A percentile compares a stretch with the other conserved stretches of the same genome.
phyloP scores from a whole-genome alignment of 768 basidiomycete species.

The Agrocybe chaxingu region DNA sequence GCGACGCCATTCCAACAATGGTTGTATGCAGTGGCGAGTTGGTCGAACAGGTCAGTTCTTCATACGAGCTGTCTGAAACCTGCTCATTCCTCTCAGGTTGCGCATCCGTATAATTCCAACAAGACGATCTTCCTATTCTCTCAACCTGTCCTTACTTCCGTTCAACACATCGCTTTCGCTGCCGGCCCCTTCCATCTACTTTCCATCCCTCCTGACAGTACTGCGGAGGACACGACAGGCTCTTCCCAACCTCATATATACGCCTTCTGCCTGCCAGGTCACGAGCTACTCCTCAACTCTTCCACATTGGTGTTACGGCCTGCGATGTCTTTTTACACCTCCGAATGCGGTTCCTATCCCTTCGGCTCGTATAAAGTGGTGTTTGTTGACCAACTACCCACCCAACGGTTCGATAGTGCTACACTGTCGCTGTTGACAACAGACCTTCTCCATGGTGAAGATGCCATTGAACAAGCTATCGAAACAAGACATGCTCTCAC shows the following conservation, averaged over 20 bases:
- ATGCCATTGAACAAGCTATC: conserved; percentile 89
- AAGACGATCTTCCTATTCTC: conserved; percentile 94
- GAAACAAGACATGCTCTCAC: conserved; percentile 84
- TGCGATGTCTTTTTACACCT: conserved; percentile 90
- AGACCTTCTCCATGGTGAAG: conserved; percentile 83
- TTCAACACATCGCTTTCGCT: conserved; percentile 96
- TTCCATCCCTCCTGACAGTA: conserved; percentile 60
- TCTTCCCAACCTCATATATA: conserved; percentile 76
- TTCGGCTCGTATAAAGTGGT: conserved; percentile 93
- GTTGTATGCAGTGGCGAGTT: conserved; percentile 95
- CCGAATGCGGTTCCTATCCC: conserved; percentile 94
- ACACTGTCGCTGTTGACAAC: conserved; percentile 76
- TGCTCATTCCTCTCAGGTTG: conserved; percentile 50
- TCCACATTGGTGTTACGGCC: conserved; percentile 77
- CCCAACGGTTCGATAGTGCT: conserved; percentile 80
- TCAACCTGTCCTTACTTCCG: conserved; percentile 82
- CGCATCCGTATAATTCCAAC: conserved; percentile 89
- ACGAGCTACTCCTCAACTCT: conserved; percentile 65
- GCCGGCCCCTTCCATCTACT: conserved; percentile 90
- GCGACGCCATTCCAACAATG: conserved; percentile 70
- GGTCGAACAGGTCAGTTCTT: conserved; percentile 75
- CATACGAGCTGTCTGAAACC: conserved; percentile 1
- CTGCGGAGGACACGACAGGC: conserved; percentile 58
- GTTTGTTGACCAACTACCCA: conserved; percentile 86
- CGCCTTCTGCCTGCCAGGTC: conserved; percentile 90